Base-by-base conservation (phyloP, 129 eudicot species). In the Escallonia rubra region DNA sequence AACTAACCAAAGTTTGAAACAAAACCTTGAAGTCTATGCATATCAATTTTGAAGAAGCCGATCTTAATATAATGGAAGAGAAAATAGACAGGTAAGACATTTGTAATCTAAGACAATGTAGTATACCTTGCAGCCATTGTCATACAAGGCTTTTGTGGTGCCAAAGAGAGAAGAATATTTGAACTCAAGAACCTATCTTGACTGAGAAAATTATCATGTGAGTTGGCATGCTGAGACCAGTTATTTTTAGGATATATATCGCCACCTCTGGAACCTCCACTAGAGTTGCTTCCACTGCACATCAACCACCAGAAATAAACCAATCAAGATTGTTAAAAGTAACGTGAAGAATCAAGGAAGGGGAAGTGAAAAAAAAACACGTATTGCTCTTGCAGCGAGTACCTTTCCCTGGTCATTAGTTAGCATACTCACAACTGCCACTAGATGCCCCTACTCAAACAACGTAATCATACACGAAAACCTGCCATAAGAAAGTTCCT, bases 171-270 rank as follows among this genome's bases (percentile, higher is more conserved):
- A 43, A 93, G 90, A 43, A 93, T 80, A 69, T 74, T 86, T 15
- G 96, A 74, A 41, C 71, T 81, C 77, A 92, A 74, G 67, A 78
- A 82, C 68, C 78, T 79, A 43, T 84, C 79, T 74, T 86, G 95
- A 56, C 69, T 80, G 55, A 71, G 68, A 76, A 92, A 84, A 63
- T 80, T 80, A 65, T 82, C 67, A 71, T 84, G 96, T 70, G 80
- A 70, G 44, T 69, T 69, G 64, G 64, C 86, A 82, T 93, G 99
- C 50, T 89, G 82, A 15, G 76, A 66, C 99, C 85, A 93, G 66
- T 89, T 89, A 64, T 65, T 76, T 82, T 64, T 88, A 12, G 73
- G 86, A 61, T 34, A 11, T 71, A 71, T 81, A 61, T 79, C 78
- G 61, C 58, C 65, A 50, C 67, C 66, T 58, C 69, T 78, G 55